A percentile compares a stretch with the other conserved stretches of the same genome.
phyloP scores from a whole-genome alignment of 2,329 filamentous ascomycete genomes.

The Nemania sp. region DNA sequence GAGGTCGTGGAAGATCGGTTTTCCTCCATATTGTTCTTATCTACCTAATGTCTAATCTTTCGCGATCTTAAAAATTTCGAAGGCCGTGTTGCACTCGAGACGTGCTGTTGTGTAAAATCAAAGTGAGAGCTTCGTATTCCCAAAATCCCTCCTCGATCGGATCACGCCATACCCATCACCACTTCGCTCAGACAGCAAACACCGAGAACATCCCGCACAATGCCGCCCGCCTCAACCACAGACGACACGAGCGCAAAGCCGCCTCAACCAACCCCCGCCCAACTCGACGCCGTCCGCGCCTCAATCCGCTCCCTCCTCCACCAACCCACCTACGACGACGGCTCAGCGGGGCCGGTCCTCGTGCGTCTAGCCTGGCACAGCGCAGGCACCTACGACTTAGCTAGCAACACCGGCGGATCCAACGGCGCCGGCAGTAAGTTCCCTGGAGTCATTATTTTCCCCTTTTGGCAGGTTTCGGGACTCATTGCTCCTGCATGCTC shows the following conservation, averaged over 20 bases:
- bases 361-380: slow-evolving; percentile 74
- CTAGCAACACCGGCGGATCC: slow-evolving; percentile 70
- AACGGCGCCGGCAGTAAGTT: slow-evolving; percentile 75
- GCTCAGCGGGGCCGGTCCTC: slow-evolving; percentile 71
- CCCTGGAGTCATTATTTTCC: too few relatives aligned
- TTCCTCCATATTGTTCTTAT: background rate
- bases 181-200: too few relatives aligned
- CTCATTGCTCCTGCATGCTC: too few relatives aligned
- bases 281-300: slow-evolving; percentile 59
- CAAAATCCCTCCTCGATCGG: too few relatives aligned
- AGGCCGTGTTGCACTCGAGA: too few relatives aligned
- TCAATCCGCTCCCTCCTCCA: slow-evolving; percentile 66
- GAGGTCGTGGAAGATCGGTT: slow-evolving; percentile 11
- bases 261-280: slow-evolving; percentile 37
- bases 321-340: slow-evolving; percentile 74
- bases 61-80: background rate
- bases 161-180: too few relatives aligned
- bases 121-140: too few relatives aligned
- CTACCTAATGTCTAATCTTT: background rate
- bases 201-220: too few relatives aligned
- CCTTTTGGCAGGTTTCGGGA: too few relatives aligned
- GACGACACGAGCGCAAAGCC: slow-evolving; percentile 7
- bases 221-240: background rate
- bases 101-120: too few relatives aligned
- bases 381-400: slow-evolving; percentile 70